Base-by-base conservation (phyloP, 2,329 filamentous ascomycete genomes). In the Penicillium olsonii region DNA sequence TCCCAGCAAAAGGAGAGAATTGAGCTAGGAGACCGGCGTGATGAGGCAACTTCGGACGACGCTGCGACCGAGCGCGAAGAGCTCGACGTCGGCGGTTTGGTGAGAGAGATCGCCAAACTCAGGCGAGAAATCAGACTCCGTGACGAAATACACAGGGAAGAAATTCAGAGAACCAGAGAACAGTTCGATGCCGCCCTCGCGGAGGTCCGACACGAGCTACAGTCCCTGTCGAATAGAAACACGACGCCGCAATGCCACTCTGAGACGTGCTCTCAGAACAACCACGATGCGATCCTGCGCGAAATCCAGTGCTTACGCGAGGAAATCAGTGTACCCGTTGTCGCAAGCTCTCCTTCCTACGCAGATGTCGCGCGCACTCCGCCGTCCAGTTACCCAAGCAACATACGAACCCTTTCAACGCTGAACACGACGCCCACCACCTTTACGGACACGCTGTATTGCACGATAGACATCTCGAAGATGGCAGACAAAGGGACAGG, bases 71-170 rank as follows among this genome's bases (percentile, higher is more conserved):
- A 56, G 46, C 52, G 51, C 47, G 51, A 58, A 2, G 45, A 60
- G 40, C 44, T 20, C 2, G 17, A 52, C n/a, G 37, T 20, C 12
- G 2, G 17, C n/a, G 24, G 44, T 11, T 35, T 62, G 0, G 33
- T 64, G 11, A 47, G 48, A 35, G 55, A 61, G 37, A 18, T 63
- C 5, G 24, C 37, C 24, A 62, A 62, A 52, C 56, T 62, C 35
- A 60, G 56, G 34, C 50, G 6, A 42, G 56, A 62, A 18, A 62
- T 63, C 44, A 57, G 48, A 52, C 47, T 4, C 26, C 46, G 52
- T 47, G 55, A 63, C 41, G 44, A 57, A 8, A 15, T 55, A 17
- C 42, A 63, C 11, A 61, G 52, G 45, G 29, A 60, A 49, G 56
- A 63, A 20, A 40, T 63, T 4, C 42, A 53, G 19, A 61, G 43